Evolutionary conservation across 2,329 filamentous ascomycete species (phyloP), one percentile per base, ranked within the genome.

Genomic region (Mycocentrospora acerina): DNA sequence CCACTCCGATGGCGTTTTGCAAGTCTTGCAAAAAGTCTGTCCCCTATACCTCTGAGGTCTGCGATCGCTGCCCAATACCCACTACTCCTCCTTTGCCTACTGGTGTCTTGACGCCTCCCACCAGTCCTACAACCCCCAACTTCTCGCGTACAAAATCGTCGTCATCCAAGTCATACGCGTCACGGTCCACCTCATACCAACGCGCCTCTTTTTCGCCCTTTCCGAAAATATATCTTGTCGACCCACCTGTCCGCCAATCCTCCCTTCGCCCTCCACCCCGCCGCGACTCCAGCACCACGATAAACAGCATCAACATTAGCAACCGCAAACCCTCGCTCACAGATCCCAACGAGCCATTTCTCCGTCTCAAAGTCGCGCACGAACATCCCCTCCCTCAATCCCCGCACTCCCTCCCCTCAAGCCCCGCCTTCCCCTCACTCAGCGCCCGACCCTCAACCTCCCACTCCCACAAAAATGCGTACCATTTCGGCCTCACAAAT

Each of bases 231-330:
- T 52, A 59, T 12, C 29, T 55, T 15, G 41, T 44, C 14, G 56
- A 62, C n/a, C 51, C 42, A n/a, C 59, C 61, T 5, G 55, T 55
- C 28, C 57, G 62, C 7, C 48, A 60, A n/a, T 60, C 60, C n/a
- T 57, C 59, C 7, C 44, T 65, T 3, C 49, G 37, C 7, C 53
- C 62, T 14, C 54, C 54, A 19, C 51, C 48, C n/a, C 32, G 32
- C 7, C 34, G 44, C 3, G 19, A 22, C 19, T 22, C 9, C 46
- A 48, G 11, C 28, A 41, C 7, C 16, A 41, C 11, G 19, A 31
- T n/a, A 49, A 53, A 42, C 30, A 37, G 1, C 25, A 33, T 2
- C 48, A n/a, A n/a, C n/a, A n/a, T n/a, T n/a, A n/a, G 50, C n/a
- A 34, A 44, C 7, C 50, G 60, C n/a, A 64, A 64, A 24, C 13